Percentiles rank a stretch among this genome's conserved stretches.
These are phyloP conservation scores for Pharnaceum exiguum DNA, from an alignment of 148 eudicot genomes.

Conservation along the genomic window DNA sequence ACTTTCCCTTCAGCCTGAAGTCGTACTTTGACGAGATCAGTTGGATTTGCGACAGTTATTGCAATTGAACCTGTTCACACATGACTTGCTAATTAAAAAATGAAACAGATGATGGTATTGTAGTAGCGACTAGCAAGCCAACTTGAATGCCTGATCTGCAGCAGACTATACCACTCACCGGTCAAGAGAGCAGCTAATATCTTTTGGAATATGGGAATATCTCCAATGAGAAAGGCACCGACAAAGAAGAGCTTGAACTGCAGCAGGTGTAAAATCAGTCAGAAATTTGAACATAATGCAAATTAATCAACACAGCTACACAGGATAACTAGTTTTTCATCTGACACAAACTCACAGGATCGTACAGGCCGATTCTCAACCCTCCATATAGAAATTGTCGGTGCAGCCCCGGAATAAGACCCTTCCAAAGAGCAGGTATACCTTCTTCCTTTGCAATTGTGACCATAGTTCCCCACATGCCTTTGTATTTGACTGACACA, in stretches of 20 bases:
- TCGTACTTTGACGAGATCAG: constrained; percentile 72
- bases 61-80: constrained; percentile 54
- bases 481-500: constrained; percentile 41
- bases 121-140: not conserved
- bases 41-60: constrained; percentile 60
- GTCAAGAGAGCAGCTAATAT: constrained; percentile 67
- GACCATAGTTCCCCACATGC: constrained; percentile 47
- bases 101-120: not conserved
- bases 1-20: constrained; percentile 67
- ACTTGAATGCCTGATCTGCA: not conserved
- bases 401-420: constrained; percentile 64
- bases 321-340: not conserved
- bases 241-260: constrained; percentile 65
- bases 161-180: constrained; percentile 30
- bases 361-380: constrained; percentile 62
- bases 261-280: constrained; percentile 8
- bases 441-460: constrained; percentile 72
- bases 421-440: constrained; percentile 64
- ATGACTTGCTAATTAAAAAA: constrained; percentile 8
- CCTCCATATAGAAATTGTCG: constrained; percentile 70
- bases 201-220: constrained; percentile 49
- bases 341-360: constrained; percentile 42
- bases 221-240: constrained; percentile 42
- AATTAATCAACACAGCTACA: not conserved
- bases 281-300: not conserved